Percentiles rank a stretch among this genome's conserved stretches.
phyloP scores from a whole-genome alignment of 2,329 filamentous ascomycete species.

The Calonectria naviculata region DNA sequence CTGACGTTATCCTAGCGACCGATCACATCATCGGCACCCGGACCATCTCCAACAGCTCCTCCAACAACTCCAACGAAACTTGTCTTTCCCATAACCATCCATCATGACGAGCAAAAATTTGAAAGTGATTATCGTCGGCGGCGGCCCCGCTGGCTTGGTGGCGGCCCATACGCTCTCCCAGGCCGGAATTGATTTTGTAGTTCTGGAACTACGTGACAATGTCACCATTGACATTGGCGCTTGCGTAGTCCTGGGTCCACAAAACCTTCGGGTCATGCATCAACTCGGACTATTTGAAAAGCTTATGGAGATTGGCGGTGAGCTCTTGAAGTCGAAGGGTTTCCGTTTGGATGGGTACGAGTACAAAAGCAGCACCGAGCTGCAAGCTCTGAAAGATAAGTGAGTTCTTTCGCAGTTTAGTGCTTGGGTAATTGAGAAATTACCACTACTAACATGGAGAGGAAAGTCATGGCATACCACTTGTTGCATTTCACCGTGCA shows the following conservation, averaged over 20 bases:
- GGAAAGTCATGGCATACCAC: slow-evolving; percentile 22
- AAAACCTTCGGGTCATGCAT: slow-evolving; percentile 17
- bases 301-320: not conserved
- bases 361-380: not conserved
- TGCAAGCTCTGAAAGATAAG: slow-evolving; percentile 10
- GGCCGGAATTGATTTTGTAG: slow-evolving; percentile 50
- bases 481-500: slow-evolving; percentile 33
- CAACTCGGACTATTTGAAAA: slow-evolving; percentile 21
- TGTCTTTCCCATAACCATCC: not conserved
- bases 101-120: slow-evolving; percentile 7
- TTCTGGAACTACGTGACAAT: slow-evolving; percentile 47
- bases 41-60: not conserved
- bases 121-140: slow-evolving; percentile 42
- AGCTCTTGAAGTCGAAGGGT: not conserved
- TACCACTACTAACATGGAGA: not conserved
- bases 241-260: slow-evolving; percentile 8
- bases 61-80: not conserved
- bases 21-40: not conserved
- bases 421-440: no score
- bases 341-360: not conserved
- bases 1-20: not conserved
- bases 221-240: slow-evolving; percentile 39
- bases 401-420: not conserved
- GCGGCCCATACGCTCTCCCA: slow-evolving; percentile 39
- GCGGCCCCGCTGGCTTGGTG: slow-evolving; percentile 40